A percentile compares a stretch with the other conserved stretches of the same genome.
These are phyloP conservation scores for Hordeum marinum DNA, from an alignment of 176 grass and related monocot species.

Conservation along the genomic window DNA sequence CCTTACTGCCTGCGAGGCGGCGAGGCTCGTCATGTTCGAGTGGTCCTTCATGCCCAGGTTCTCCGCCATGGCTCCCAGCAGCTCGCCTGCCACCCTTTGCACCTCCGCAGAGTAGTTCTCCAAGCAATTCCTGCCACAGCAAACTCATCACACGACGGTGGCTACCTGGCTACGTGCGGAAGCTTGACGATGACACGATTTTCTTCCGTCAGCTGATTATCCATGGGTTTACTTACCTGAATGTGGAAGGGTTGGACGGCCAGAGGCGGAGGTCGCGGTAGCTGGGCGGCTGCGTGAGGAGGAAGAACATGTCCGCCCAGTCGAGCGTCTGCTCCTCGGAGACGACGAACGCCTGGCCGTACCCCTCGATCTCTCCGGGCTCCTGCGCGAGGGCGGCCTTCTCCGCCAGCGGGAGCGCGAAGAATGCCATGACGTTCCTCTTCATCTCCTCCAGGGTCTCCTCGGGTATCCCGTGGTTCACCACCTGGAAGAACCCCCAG, in stretches of 20 bases:
- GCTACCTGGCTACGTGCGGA: no score
- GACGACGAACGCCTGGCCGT: conserved; percentile 50
- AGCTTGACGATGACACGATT: neutral
- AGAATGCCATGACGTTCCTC: conserved; percentile 16
- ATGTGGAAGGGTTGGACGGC: conserved; percentile 23
- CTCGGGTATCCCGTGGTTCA: conserved; percentile 43
- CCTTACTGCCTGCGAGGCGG: conserved; percentile 10
- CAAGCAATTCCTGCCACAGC: neutral
- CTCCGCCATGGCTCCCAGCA: conserved; percentile 31
- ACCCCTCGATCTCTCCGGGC: conserved; percentile 35
- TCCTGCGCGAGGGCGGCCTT: conserved; percentile 22
- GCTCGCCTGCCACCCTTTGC: conserved; percentile 22
- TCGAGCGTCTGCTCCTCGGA: conserved; percentile 58
- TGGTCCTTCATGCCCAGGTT: conserved; percentile 23
- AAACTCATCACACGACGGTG: no score
- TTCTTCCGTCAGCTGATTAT: neutral
- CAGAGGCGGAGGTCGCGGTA: conserved; percentile 32
- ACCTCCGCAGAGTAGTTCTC: conserved; percentile 19
- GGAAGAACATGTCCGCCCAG: conserved; percentile 46
- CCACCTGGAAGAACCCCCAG: neutral
- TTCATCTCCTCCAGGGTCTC: conserved; percentile 24
- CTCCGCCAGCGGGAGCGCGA: conserved; percentile 26
- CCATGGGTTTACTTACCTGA: conserved; percentile 17
- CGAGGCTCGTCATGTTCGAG: conserved; percentile 7
- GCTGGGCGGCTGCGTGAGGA: conserved; percentile 31